A percentile compares a stretch with the other conserved stretches of the same genome.
These are phyloP conservation scores for Rhodamnia argentea DNA, from an alignment of 345 rosid species.

Conservation along the genomic window DNA sequence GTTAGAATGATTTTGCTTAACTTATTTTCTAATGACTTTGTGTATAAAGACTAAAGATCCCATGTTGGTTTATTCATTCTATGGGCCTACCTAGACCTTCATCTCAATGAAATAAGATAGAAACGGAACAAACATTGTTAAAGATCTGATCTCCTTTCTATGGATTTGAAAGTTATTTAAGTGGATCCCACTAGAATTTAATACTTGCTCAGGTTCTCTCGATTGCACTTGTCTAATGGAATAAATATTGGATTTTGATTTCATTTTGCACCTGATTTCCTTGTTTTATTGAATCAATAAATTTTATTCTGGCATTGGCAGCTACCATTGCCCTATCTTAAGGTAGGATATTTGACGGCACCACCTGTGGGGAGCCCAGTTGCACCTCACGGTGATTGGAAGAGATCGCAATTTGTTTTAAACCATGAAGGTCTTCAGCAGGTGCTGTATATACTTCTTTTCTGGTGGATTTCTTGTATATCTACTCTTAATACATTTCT, in stretches of 20 bases:
- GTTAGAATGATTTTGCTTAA: not conserved
- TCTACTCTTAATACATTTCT: not conserved
- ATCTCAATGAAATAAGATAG: not conserved
- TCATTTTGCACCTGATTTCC: not conserved
- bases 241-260: not conserved
- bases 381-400: constrained; percentile 96
- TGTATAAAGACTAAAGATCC: not conserved
- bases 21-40: not conserved
- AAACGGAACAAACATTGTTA: not conserved
- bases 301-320: constrained; percentile 21
- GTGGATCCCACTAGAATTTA: not conserved
- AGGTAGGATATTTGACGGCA: constrained; percentile 73
- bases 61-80: not conserved
- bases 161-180: not conserved
- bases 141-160: not conserved
- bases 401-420: constrained; percentile 58
- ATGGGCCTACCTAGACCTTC: not conserved
- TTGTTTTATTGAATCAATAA: not conserved
- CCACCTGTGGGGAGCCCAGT: constrained; percentile 63
- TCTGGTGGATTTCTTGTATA: not conserved
- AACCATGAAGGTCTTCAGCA: constrained; percentile 84
- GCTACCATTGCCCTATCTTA: constrained; percentile 85
- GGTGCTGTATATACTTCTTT: constrained; percentile 23
- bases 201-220: not conserved
- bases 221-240: not conserved